Evolutionary conservation across 1,139 yeast species (phyloP).

Genomic region (Saccharomyces hybrid): DNA sequence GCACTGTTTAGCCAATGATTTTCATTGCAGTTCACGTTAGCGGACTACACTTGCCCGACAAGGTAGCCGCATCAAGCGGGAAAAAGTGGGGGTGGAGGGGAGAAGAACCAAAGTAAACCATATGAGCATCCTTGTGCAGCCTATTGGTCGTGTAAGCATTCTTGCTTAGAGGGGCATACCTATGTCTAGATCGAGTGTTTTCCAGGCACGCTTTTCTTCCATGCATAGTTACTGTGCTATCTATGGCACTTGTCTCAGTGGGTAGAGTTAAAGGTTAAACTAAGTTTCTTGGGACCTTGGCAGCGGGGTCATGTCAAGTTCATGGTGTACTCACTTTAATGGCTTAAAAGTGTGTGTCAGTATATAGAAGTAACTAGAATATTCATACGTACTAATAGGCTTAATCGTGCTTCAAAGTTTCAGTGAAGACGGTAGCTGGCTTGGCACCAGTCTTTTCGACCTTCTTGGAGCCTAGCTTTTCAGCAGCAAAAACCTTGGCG

Average conservation of each 20-base stretch:
- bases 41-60: background rate
- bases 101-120: too few relatives aligned
- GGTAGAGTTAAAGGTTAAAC: background rate
- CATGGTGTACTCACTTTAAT: background rate
- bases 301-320: background rate
- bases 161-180: background rate
- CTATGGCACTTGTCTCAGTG: background rate
- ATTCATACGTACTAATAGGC: slow-evolving; percentile 1
- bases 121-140: background rate
- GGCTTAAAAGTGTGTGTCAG: background rate
- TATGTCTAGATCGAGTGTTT: background rate
- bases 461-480: slow-evolving; percentile 84
- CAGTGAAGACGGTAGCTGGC: slow-evolving; percentile 64
- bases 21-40: background rate
- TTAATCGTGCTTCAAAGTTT: slow-evolving; percentile 55
- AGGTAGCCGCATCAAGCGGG: background rate
- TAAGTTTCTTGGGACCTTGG: background rate
- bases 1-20: background rate
- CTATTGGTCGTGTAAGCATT: background rate
- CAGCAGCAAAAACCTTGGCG: slow-evolving; percentile 93
- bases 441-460: slow-evolving; percentile 58
- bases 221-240: background rate
- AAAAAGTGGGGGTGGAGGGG: background rate
- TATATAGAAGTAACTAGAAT: background rate
- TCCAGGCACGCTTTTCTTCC: background rate